Percentiles rank a stretch among this genome's conserved stretches.
These are phyloP conservation scores for Apostasia shenzhenica DNA, from an alignment of 106 monocot species.

Conservation along the genomic window DNA sequence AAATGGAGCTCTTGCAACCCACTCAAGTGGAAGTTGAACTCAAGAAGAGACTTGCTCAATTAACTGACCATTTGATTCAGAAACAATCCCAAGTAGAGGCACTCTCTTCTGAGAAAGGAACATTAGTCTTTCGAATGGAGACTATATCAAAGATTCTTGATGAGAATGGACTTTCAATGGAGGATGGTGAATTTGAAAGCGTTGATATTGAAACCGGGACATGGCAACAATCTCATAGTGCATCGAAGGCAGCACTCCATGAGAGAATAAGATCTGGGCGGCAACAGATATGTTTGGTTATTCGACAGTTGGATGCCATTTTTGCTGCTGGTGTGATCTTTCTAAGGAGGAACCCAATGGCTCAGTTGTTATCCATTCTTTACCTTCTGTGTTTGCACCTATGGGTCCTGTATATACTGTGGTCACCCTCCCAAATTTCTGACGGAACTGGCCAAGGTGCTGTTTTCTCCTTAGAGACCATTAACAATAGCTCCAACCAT, in stretches of 20 bases:
- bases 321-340: slow-evolving; percentile 60
- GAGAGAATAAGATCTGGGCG: slow-evolving; percentile 44
- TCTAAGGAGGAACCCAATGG: slow-evolving; percentile 63
- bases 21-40: slow-evolving; percentile 77
- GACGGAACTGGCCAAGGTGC: slow-evolving; percentile 24
- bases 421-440: slow-evolving; percentile 37
- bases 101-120: slow-evolving; percentile 85
- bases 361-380: slow-evolving; percentile 35
- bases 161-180: slow-evolving; percentile 27
- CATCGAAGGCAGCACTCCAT: slow-evolving; percentile 16
- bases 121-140: slow-evolving; percentile 64
- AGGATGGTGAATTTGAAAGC: slow-evolving; percentile 10
- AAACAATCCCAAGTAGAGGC: slow-evolving; percentile 93
- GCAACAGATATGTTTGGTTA: slow-evolving; percentile 37
- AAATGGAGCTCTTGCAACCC: slow-evolving; percentile 46
- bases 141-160: slow-evolving; percentile 44
- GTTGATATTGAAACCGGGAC: slow-evolving; percentile 57
- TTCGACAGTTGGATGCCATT: slow-evolving; percentile 66
- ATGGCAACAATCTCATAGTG: slow-evolving; percentile 9
- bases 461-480: slow-evolving; percentile 38
- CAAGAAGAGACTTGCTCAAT: slow-evolving; percentile 67
- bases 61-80: slow-evolving; percentile 90
- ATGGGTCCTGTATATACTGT: slow-evolving; percentile 74
- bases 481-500: slow-evolving; percentile 32
- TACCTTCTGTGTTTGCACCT: slow-evolving; percentile 70